Base-by-base conservation (phyloP, 2,329 filamentous ascomycete species). In the Coniochaeta sp. region DNA sequence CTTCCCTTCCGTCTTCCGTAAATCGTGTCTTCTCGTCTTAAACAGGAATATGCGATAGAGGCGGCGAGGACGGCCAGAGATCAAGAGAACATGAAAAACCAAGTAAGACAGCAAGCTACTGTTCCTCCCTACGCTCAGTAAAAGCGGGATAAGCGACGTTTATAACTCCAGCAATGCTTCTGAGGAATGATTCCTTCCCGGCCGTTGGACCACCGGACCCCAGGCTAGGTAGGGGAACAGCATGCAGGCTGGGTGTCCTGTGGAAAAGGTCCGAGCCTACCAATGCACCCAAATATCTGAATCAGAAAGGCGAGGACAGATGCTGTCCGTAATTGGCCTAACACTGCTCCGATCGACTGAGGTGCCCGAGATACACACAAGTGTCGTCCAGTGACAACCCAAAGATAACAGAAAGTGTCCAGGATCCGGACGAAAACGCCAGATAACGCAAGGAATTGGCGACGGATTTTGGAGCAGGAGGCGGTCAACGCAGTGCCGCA, bases 321-420 rank as follows among this genome's bases (percentile, higher is more conserved):
- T 24, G n/a, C 42, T 24, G 42, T 19, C 24, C 22, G 42, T 24
- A 56, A 56, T 56, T 56, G 54, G 54, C 34, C 32, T 56, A 32
- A 9, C 17, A 19, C 50, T 4, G 17, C 52, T 36, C 52, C 52
- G 30, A 55, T 55, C 52, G 52, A 55, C 28, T 19, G 14, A 44
- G 26, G 52, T 55, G 28, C 17, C 19, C 30, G 34, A 56, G 16
- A 10, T 16, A 24, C 26, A 24, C 30, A 47, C 5, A 24, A 22
- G 4, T 47, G 5, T 34, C 54, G 54, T 22, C 54, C 54, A 56
- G 54, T 56, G 54, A 56, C 17, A 56, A n/a, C 26, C 9, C 54
- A 56, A 56, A 56, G 54, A 56, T 56, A 56, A 56, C 54, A 56
- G 54, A 36, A 12, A 30, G 24, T 7, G 54, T 26, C 47, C 26